Conservation (phyloP, 352 stramenopile species). For the Phytophthora lateralis region DNA sequence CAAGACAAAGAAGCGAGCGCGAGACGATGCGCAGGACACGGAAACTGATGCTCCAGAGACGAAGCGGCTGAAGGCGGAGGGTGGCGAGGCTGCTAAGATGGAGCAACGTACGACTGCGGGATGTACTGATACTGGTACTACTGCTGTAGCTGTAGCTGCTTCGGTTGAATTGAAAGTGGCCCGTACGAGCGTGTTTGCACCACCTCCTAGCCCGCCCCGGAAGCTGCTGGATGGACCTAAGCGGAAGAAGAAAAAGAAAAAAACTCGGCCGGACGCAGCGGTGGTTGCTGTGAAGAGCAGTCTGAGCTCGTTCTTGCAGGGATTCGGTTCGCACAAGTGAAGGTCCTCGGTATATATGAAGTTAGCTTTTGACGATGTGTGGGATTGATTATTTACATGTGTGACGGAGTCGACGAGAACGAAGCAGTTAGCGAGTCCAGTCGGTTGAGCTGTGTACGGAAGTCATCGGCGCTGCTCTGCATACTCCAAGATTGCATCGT, state of each 20-base stretch:
- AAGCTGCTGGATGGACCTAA: constrained; percentile 76
- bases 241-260: constrained; percentile 75
- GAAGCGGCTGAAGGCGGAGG: constrained; percentile 42
- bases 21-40: constrained; percentile 11
- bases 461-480: constrained; percentile 34
- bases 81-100: neutral
- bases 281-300: constrained; percentile 65
- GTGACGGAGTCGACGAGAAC: constrained; percentile 26
- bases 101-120: neutral
- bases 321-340: constrained; percentile 48
- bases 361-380: constrained; percentile 1
- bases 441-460: constrained; percentile 31
- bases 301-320: constrained; percentile 67
- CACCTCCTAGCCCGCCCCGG: constrained; percentile 57
- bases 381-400: constrained; percentile 20
- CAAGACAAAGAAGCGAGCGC: constrained; percentile 52
- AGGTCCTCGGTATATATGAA: constrained; percentile 9
- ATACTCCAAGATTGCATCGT: constrained; percentile 52
- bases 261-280: constrained; percentile 32
- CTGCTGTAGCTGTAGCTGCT: neutral
- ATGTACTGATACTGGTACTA: neutral
- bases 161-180: constrained; percentile 13
- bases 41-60: neutral
- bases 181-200: constrained; percentile 52
- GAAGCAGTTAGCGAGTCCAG: constrained; percentile 34